Base-by-base conservation (phyloP, 331 rosid genomes). In the Acacia concinna region DNA sequence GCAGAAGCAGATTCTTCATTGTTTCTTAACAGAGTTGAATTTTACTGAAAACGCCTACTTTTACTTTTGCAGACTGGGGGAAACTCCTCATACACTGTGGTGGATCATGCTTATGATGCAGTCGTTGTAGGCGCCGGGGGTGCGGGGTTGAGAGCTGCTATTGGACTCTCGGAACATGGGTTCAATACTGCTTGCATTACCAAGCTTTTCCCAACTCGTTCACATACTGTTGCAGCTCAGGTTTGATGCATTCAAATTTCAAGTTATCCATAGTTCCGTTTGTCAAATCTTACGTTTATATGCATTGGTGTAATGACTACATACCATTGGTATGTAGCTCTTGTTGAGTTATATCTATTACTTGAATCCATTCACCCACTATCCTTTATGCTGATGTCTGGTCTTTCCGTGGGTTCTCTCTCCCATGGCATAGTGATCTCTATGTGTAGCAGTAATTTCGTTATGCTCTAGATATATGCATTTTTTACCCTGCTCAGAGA, bases 211-310 rank as follows among this genome's bases (percentile, higher is more conserved):
- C 99, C 99, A 6, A 96, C 99, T 85, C 98, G 98, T 81, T 96
- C 99, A 0, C 99, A 93, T 77, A 96, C 98, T 37, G 99, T 96
- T 84, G 99, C 98, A 9, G 98, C 99, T 74, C 99, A 96, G 99
- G 99, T 93, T 76, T 62, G 63, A 43, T 37, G 47, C 31, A 6
- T 75, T 70, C 2, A 17, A 32, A 21, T 20, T 67, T 38, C 72
- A 37, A 67, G 18, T 46, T 20, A 37, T 21, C 28, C 3, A 5
- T 12, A 67, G 4, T 38, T 0, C 49, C 41, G 11, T 35, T 20
- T 64, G 27, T 31, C 37, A 17, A 23, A 25, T 74, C 15, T 0
- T 56, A 34, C 17, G 72, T 34, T 41, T 11, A 27, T 35, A 17
- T 74, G 77, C 73, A 57, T 23, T 21, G 23, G 62, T 3, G 3